phyloP scores from a whole-genome alignment of 169 alveolate species.

The Cryptosporidium andersoni region DNA sequence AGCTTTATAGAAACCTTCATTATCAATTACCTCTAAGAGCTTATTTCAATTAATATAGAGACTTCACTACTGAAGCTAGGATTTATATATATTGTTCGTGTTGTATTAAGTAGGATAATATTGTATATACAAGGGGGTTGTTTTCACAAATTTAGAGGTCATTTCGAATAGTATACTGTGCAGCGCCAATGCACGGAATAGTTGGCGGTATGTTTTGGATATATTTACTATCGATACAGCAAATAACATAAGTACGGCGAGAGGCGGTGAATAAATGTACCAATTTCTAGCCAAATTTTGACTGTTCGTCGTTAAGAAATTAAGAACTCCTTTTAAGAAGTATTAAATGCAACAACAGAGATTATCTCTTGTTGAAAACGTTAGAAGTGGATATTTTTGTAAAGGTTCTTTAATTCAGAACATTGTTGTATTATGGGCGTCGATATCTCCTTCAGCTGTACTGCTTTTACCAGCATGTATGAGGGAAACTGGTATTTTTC shows the following conservation, averaged over 20 bases:
- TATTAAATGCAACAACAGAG: constrained; percentile 41
- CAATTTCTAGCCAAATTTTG: no score
- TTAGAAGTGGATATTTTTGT: constrained; percentile 20
- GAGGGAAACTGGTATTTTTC: constrained; percentile 61
- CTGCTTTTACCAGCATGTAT: constrained; percentile 63
- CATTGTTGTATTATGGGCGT: constrained; percentile 69
- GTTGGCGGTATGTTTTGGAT: no score
- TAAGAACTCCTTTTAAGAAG: neutral
- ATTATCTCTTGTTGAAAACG: constrained; percentile 2
- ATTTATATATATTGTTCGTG: no score
- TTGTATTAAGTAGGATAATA: no score
- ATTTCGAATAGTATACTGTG: neutral
- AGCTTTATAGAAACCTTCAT: no score
- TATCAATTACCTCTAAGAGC: no score
- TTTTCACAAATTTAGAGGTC: no score
- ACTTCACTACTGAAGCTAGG: no score
- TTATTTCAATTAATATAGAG: no score
- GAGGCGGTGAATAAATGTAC: neutral
- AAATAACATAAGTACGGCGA: neutral
- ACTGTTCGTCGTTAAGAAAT: neutral
- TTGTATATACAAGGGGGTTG: no score
- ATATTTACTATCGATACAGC: no score
- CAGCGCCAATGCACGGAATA: constrained; percentile 36
- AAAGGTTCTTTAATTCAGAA: constrained; percentile 65
- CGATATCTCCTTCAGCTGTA: constrained; percentile 70